Percentiles rank a stretch among this genome's conserved stretches.
Conservation (phyloP, 2,329 filamentous ascomycete genomes). For the Exophiala sideris region DNA sequence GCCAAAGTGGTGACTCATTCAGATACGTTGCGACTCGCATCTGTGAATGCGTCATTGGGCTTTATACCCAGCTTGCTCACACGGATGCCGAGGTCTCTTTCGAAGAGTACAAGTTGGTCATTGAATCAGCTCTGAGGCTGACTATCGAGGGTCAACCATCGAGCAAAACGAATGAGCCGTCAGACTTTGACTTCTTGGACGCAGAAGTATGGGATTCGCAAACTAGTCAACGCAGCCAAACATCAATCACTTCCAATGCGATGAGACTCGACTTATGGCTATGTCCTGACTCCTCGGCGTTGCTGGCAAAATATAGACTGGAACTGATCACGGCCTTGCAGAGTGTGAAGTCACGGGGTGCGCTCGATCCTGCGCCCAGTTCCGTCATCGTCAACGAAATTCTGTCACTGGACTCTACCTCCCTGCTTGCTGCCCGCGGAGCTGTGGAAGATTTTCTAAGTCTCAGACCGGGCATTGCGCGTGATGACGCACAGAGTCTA, state of each 20-base stretch:
- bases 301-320: slow-evolving; percentile 10
- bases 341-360: slow-evolving; percentile 8
- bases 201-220: slow-evolving; percentile 12
- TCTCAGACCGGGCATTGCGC: slow-evolving; percentile 9
- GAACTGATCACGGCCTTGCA: slow-evolving; percentile 14
- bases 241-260: neutral
- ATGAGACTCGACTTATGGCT: slow-evolving; percentile 16
- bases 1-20: slow-evolving; percentile 1
- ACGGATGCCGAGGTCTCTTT: neutral
- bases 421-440: slow-evolving; percentile 16
- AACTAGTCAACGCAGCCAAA: slow-evolving; percentile 6
- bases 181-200: slow-evolving; percentile 14
- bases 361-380: slow-evolving; percentile 11
- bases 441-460: slow-evolving; percentile 18
- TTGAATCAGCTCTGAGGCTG: slow-evolving; percentile 14
- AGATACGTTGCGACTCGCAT: slow-evolving; percentile 11
- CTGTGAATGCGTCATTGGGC: slow-evolving; percentile 5
- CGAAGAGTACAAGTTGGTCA: slow-evolving; percentile 7
- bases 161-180: neutral
- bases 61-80: slow-evolving; percentile 9
- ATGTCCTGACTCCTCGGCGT: slow-evolving; percentile 2
- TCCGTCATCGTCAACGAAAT: slow-evolving; percentile 18
- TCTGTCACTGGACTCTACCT: slow-evolving; percentile 14
- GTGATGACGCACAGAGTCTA: slow-evolving; percentile 41
- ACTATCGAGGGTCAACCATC: slow-evolving; percentile 2